Base-by-base conservation (phyloP, 176 grass and related monocot species). In the Pontederia crassipes region DNA sequence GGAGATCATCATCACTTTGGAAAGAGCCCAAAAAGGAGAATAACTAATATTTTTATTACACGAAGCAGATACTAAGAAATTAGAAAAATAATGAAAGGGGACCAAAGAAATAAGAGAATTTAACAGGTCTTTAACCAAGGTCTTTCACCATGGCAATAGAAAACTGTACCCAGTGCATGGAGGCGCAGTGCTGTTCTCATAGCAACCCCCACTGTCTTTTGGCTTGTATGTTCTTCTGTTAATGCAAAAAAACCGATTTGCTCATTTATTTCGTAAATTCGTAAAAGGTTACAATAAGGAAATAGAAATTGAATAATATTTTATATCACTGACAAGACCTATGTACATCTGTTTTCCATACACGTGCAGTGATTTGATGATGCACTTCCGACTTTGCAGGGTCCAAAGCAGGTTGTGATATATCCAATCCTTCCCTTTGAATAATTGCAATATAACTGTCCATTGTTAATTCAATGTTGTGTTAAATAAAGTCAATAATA, bases 171-270 rank as follows among this genome's bases (percentile, higher is more conserved):
- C 92, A 8, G 87, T 76, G 74, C 92, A 97, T 35, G 87, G 92
- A 72, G 87, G 87, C 0, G 63, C 68, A 50, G 78, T 88, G 70
- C 79, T 91, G 67, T 88, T 88, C 6, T 55, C 61, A 56, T 88
- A 73, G 59, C 92, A 97, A 68, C 80, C 60, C n/a, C 69, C 65
- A 3, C 26, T 13, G 8, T 81, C 83, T 16, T 1, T 84, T 56
- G 61, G 59, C 78, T 90, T 90, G 78, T 85, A 87, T 49, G 80
- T 77, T 55, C 92, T 76, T 66, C 90, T 82, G 60, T 46, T 63
- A 11, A 18, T 47, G 32, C 10, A n/a, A 15, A 46, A 11, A 62
- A 40, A 58, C 28, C 13, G 12, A 59, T 59, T 32, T 14, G 2
- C 13, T 28, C 26, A 28, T 32, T 1, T 18, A 1, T 9, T 32